Percentiles rank a stretch among this genome's conserved stretches.
Conservation (phyloP, 331 rosid species). For the Acacia pycnantha region DNA sequence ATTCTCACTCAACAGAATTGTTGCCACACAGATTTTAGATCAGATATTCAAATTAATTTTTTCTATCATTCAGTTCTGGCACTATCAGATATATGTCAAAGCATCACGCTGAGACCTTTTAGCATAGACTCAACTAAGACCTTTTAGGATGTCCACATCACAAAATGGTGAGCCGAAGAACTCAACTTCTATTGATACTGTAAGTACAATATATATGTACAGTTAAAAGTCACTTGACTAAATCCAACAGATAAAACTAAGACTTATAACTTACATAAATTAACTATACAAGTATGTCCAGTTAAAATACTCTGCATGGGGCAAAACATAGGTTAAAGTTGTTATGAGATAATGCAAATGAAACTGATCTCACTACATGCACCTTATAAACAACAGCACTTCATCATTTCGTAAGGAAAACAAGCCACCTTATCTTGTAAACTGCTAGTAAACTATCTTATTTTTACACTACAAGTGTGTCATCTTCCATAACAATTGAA, state of each 20-base stretch:
- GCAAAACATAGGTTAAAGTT: background rate
- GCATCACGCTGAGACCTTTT: background rate
- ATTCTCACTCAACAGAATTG: constrained; percentile 22
- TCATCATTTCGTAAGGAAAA: background rate
- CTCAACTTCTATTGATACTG: background rate
- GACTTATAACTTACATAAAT: background rate
- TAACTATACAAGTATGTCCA: background rate
- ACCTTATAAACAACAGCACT: constrained; percentile 2
- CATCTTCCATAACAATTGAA: constrained; percentile 1
- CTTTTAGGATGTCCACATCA: background rate
- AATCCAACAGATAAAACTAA: background rate
- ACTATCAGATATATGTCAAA: constrained; percentile 3
- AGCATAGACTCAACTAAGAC: background rate
- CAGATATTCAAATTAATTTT: constrained; percentile 26
- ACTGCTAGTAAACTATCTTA: background rate
- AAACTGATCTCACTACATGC: constrained; percentile 5
- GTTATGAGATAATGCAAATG: background rate
- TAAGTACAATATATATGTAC: background rate
- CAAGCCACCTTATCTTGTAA: background rate
- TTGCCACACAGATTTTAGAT: constrained; percentile 9
- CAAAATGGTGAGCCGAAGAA: background rate
- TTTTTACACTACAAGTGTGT: background rate
- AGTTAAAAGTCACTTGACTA: background rate
- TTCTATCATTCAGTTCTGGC: constrained; percentile 10
- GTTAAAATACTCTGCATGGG: background rate